A percentile compares a stretch with the other conserved stretches of the same genome.
Evolutionary conservation across 2,329 filamentous ascomycete species (phyloP).

Genomic region (Xylariales sp.): DNA sequence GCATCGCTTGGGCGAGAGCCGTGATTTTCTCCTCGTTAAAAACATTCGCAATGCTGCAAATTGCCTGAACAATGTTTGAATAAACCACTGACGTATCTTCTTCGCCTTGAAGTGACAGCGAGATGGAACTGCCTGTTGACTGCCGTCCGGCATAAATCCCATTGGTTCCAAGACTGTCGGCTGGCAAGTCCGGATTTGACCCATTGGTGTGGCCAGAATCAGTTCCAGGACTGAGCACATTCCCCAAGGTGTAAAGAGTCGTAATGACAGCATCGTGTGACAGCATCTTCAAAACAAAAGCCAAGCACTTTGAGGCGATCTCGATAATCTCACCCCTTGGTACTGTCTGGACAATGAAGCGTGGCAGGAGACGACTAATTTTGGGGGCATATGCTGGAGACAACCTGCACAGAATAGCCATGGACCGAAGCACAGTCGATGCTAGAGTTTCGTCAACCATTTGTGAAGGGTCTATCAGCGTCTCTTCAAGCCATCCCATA

Average conservation of each 20-base stretch:
- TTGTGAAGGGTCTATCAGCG: conserved; percentile 72
- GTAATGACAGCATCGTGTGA: conserved; percentile 94
- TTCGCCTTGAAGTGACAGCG: conserved; percentile 68
- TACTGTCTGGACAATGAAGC: conserved; percentile 82
- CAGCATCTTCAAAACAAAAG: conserved; percentile 73
- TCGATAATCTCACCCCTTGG: conserved; percentile 65
- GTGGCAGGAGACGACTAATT: conserved; percentile 74
- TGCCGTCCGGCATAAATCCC: conserved; percentile 51
- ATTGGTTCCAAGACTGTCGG: conserved; percentile 31
- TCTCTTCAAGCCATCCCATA: conserved; percentile 80
- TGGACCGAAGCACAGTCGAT: conserved; percentile 71
- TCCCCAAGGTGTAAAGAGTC: conserved; percentile 93
- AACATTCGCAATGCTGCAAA: conserved; percentile 80
- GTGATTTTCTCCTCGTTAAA: conserved; percentile 89
- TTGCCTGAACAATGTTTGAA: conserved; percentile 87
- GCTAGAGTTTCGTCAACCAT: conserved; percentile 79
- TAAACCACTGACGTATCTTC: conserved; percentile 77
- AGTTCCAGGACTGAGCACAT: conserved; percentile 75
- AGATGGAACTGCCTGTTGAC: conserved; percentile 72
- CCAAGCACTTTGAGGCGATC: conserved; percentile 80
- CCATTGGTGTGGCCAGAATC: conserved; percentile 52
- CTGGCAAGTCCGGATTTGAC: conserved; percentile 35
- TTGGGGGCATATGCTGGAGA: conserved; percentile 69
- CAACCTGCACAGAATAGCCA: conserved; percentile 76
- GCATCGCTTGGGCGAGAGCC: conserved; percentile 88